These are phyloP conservation scores for Salix dunnii DNA, from an alignment of 345 rosid species.

Conservation along the genomic window DNA sequence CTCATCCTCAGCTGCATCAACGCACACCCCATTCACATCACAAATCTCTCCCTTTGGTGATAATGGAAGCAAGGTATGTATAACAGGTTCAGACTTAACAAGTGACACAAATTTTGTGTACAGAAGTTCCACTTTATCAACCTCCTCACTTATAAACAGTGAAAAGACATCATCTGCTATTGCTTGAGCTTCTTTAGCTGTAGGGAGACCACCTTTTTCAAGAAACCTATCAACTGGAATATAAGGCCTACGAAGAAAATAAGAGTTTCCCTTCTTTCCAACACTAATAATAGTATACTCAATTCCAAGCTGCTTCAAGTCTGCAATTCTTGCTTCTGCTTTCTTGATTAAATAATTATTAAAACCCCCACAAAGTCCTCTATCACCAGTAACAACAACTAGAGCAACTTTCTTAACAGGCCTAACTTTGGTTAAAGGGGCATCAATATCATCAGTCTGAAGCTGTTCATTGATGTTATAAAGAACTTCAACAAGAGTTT, in stretches of 20 bases:
- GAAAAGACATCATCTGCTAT: slow-evolving; percentile 36
- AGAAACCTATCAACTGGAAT: slow-evolving; percentile 62
- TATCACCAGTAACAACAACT: slow-evolving; percentile 86
- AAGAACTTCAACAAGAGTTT: slow-evolving; percentile 84
- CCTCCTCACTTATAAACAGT: slow-evolving; percentile 64
- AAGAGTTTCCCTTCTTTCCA: slow-evolving; percentile 83
- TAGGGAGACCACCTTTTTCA: slow-evolving; percentile 25
- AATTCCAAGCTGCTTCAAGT: slow-evolving; percentile 61
- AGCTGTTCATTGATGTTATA: slow-evolving; percentile 96
- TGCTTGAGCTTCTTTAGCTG: slow-evolving; percentile 38
- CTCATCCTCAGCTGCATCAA: slow-evolving; percentile 94
- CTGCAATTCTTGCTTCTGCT: slow-evolving; percentile 68
- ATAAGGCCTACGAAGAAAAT: slow-evolving; percentile 70
- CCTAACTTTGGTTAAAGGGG: slow-evolving; percentile 71
- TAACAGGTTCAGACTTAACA: slow-evolving; percentile 78
- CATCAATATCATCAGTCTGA: slow-evolving; percentile 77
- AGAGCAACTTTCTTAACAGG: slow-evolving; percentile 95
- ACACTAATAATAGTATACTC: slow-evolving; percentile 70
- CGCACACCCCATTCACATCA: slow-evolving; percentile 76
- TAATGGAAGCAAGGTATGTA: slow-evolving; percentile 82
- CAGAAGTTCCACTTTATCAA: slow-evolving; percentile 89
- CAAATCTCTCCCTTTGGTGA: slow-evolving; percentile 93
- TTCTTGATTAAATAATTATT: slow-evolving; percentile 72
- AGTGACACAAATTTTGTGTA: slow-evolving; percentile 91
- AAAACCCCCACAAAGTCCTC: slow-evolving; percentile 86